Conservation (phyloP, 352 stramenopile species). For the Phytopythium ostracodes region DNA sequence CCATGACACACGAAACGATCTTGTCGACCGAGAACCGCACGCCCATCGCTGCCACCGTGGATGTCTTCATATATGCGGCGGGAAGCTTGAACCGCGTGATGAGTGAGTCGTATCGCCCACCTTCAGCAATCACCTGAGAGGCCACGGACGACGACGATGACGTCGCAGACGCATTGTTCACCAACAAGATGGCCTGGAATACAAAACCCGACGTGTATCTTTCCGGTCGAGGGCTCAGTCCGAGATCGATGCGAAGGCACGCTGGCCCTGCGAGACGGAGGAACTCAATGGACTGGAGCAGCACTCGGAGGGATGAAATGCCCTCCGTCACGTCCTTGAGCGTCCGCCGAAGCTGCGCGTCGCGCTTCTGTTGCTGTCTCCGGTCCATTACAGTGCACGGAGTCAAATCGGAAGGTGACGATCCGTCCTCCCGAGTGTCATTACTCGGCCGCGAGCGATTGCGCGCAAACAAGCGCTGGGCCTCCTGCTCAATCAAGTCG, state of each 20-base stretch:
- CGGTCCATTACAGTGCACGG: conserved; percentile 17
- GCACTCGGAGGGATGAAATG: conserved; percentile 47
- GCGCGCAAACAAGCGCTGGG: conserved; percentile 54
- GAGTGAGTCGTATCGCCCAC: conserved; percentile 76
- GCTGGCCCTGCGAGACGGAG: conserved; percentile 52
- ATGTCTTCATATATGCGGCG: conserved; percentile 67
- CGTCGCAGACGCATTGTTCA: conserved; percentile 5
- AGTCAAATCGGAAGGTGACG: neutral
- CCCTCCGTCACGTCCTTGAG: conserved; percentile 74
- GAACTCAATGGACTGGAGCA: conserved; percentile 75
- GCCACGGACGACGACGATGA: conserved; percentile 24
- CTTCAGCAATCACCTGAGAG: conserved; percentile 76
- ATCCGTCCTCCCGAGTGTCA: conserved; percentile 19
- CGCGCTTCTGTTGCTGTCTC: conserved; percentile 67
- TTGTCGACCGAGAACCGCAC: conserved; percentile 86
- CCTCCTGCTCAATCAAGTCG: conserved; percentile 59
- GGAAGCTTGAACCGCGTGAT: conserved; percentile 84
- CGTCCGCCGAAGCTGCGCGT: conserved; percentile 51
- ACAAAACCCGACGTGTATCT: conserved; percentile 79
- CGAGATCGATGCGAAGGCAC: conserved; percentile 69
- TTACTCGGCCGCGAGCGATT: conserved; percentile 23
- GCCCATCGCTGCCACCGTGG: conserved; percentile 69
- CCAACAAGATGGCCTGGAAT: conserved; percentile 76
- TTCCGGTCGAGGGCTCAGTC: conserved; percentile 68
- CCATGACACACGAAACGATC: conserved; percentile 70